Evolutionary conservation across 2,329 filamentous ascomycete genomes (phyloP).

Genomic region (Aspergillus sp.): DNA sequence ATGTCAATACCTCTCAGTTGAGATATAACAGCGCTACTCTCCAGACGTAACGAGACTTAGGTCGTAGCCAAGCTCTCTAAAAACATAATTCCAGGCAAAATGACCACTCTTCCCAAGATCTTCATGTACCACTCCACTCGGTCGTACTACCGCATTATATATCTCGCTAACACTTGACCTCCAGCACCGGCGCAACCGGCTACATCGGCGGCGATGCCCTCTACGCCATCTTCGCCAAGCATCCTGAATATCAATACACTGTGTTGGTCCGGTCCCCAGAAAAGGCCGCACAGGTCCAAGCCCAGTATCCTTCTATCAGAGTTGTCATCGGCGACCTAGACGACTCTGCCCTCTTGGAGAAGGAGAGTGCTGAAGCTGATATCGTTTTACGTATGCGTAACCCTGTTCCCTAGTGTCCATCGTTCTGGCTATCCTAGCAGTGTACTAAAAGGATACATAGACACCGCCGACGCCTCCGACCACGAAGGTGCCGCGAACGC

Average conservation of each 20-base stretch:
- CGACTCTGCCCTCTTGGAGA: background rate
- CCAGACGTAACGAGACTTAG: background rate
- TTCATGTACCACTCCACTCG: background rate
- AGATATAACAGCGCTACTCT: too few species aligned
- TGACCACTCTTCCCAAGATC: background rate
- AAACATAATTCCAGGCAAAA: background rate
- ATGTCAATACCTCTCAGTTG: background rate
- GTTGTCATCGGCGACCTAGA: slow-evolving; percentile 55
- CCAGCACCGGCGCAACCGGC: slow-evolving; percentile 44
- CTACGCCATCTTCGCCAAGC: slow-evolving; percentile 41
- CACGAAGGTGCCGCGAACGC: slow-evolving; percentile 43
- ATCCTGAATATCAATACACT: slow-evolving; percentile 44
- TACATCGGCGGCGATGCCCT: slow-evolving; percentile 55
- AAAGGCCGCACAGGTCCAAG: slow-evolving; percentile 38
- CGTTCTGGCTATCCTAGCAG: background rate
- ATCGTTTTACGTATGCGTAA: slow-evolving; percentile 47
- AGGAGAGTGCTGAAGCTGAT: slow-evolving; percentile 43
- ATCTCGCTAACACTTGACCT: background rate
- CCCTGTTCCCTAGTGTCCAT: background rate
- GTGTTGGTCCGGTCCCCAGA: slow-evolving; percentile 41
- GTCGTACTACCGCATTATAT: background rate
- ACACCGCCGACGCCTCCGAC: slow-evolving; percentile 37
- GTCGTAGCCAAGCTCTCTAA: background rate
- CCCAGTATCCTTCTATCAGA: slow-evolving; percentile 48
- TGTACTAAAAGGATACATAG: slow-evolving; percentile 12